Evolutionary conservation across 164 flowering plant species (phyloP).

Genomic region (Annona squamosa): DNA sequence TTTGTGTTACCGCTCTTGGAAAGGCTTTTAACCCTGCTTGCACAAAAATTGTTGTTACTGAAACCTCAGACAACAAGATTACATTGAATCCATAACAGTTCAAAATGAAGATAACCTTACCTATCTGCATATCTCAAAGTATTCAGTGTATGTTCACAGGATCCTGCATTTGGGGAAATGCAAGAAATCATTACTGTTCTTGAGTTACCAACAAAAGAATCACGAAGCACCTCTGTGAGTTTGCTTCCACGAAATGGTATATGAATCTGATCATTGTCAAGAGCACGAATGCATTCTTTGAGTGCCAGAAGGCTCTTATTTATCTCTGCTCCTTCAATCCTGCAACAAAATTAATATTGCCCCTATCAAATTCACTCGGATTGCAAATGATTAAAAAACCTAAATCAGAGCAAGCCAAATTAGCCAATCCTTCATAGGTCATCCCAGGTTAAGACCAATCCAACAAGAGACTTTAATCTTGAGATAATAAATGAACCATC

Average conservation of each 20-base stretch:
- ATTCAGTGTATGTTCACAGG: constrained; percentile 97
- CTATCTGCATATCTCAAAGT: constrained; percentile 98
- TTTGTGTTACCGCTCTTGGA: constrained; percentile 78
- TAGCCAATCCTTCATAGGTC: neutral
- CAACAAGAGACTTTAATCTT: neutral
- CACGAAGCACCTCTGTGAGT: constrained; percentile 98
- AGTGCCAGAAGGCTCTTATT: constrained; percentile 98
- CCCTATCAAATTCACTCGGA: neutral
- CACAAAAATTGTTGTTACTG: constrained; percentile 1
- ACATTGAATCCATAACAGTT: neutral
- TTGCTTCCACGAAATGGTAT: constrained; percentile 99
- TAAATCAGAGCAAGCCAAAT: neutral
- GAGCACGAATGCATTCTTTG: constrained; percentile 98
- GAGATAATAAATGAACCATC: neutral
- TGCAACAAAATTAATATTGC: constrained; percentile 17
- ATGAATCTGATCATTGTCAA: constrained; percentile 97
- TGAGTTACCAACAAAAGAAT: constrained; percentile 98
- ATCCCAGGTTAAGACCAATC: neutral
- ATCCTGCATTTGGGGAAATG: constrained; percentile 97
- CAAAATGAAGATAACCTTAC: constrained; percentile 21
- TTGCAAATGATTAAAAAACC: neutral
- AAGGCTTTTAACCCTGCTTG: constrained; percentile 82
- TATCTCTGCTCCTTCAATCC: constrained; percentile 99
- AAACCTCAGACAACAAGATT: neutral
- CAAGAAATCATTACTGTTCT: constrained; percentile 99